Evolutionary conservation across 2,329 filamentous ascomycete genomes (phyloP).

Genomic region (Arthrobotrys megalospora): DNA sequence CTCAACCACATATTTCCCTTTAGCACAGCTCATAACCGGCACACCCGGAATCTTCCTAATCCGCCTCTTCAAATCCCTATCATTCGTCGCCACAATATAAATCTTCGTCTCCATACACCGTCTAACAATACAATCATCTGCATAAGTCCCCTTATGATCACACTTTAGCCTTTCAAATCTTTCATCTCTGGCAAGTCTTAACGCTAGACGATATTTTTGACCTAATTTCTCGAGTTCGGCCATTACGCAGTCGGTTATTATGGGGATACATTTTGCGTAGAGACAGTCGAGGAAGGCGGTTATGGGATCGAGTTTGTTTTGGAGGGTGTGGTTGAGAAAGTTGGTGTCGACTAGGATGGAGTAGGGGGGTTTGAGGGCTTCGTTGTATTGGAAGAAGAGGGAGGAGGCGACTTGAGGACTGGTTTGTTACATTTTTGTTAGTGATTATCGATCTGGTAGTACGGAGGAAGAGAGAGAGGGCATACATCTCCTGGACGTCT

Average conservation of each 20-base stretch:
- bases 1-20: slow-evolving; percentile 78
- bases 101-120: slow-evolving; percentile 80
- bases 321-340: slow-evolving; percentile 90
- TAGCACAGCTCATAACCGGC: slow-evolving; percentile 70
- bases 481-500: slow-evolving; percentile 80
- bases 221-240: slow-evolving; percentile 91
- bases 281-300: slow-evolving; percentile 94
- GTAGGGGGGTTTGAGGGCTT: slow-evolving; percentile 87
- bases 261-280: slow-evolving; percentile 89
- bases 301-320: slow-evolving; percentile 88
- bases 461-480: slow-evolving; percentile 61
- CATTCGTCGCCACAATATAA: slow-evolving; percentile 81
- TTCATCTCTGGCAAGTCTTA: slow-evolving; percentile 89
- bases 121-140: slow-evolving; percentile 88
- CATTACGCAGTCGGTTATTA: slow-evolving; percentile 87
- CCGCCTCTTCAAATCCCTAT: slow-evolving; percentile 75
- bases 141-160: slow-evolving; percentile 89
- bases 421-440: slow-evolving; percentile 5
- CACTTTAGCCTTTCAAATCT: slow-evolving; percentile 88
- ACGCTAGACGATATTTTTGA: slow-evolving; percentile 86
- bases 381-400: slow-evolving; percentile 92
- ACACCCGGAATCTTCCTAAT: slow-evolving; percentile 84
- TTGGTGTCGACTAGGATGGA: slow-evolving; percentile 87
- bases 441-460: not conserved
- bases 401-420: slow-evolving; percentile 83